Evolutionary conservation across 345 rosid genomes (phyloP).

Genomic region (Populus ilicifolia): DNA sequence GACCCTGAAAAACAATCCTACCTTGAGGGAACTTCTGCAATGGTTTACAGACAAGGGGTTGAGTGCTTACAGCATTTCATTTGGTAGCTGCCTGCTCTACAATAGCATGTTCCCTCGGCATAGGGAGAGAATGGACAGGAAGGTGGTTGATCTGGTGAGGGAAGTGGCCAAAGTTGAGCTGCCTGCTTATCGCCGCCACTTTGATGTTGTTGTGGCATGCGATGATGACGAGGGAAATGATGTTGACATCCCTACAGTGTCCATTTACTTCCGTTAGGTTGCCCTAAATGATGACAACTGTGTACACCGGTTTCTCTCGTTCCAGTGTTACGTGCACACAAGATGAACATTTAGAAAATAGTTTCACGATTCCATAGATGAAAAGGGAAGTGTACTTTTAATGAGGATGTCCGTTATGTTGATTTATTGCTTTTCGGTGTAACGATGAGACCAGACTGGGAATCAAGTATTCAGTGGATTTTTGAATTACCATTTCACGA

Average conservation of each 20-base stretch:
- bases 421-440: no score
- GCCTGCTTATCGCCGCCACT: conserved; percentile 64
- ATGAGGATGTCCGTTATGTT: no score
- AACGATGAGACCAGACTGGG: no score
- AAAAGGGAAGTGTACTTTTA: no score
- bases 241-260: conserved; percentile 79
- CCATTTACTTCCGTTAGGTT: conserved; percentile 65
- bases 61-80: conserved; percentile 87
- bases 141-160: conserved; percentile 71
- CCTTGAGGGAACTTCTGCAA: conserved; percentile 60
- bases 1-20: conserved; percentile 69
- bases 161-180: conserved; percentile 79
- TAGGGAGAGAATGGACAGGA: conserved; percentile 71
- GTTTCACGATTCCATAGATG: no score
- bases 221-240: conserved; percentile 84
- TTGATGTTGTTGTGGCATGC: conserved; percentile 92
- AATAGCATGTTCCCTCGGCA: conserved; percentile 92
- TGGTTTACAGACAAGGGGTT: conserved; percentile 80
- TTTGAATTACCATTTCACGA: no score
- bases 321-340: not conserved
- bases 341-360: not conserved
- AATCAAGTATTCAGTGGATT: no score
- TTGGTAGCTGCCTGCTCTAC: conserved; percentile 76
- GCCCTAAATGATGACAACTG: not conserved
- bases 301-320: not conserved